Conservation (phyloP, 257 asterid species). For the Capsicum baccatum region DNA sequence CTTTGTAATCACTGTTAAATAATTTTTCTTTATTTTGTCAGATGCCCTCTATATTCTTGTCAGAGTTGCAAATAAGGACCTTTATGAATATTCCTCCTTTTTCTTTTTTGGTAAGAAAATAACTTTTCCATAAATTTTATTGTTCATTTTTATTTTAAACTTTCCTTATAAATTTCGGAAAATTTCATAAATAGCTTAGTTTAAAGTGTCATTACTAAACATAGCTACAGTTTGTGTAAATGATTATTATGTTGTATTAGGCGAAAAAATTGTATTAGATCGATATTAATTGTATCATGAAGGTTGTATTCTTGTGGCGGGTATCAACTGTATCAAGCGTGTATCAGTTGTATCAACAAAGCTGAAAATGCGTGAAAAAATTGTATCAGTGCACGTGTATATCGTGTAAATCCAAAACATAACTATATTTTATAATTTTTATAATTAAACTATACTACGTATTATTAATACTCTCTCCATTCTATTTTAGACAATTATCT, state of each 20-base stretch:
- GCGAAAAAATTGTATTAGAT: no score
- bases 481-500: no score
- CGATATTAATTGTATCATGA: no score
- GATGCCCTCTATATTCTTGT: not conserved
- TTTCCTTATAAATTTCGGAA: not conserved
- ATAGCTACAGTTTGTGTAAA: not conserved
- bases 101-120: not conserved
- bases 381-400: not conserved
- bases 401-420: not conserved
- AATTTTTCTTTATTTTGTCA: not conserved
- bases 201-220: not conserved
- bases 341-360: not conserved
- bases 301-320: not conserved
- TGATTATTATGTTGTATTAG: no score
- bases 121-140: not conserved
- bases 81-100: slow-evolving; percentile 9
- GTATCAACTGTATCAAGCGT: not conserved
- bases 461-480: no score
- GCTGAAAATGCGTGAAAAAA: not conserved
- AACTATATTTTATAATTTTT: not conserved
- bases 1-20: slow-evolving; percentile 12
- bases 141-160: not conserved
- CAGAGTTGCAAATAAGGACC: not conserved
- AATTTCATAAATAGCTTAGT: not conserved
- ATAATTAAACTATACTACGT: no score